Evolutionary conservation across 257 asterid species (phyloP).

Genomic region (Gynochthodes officinalis): DNA sequence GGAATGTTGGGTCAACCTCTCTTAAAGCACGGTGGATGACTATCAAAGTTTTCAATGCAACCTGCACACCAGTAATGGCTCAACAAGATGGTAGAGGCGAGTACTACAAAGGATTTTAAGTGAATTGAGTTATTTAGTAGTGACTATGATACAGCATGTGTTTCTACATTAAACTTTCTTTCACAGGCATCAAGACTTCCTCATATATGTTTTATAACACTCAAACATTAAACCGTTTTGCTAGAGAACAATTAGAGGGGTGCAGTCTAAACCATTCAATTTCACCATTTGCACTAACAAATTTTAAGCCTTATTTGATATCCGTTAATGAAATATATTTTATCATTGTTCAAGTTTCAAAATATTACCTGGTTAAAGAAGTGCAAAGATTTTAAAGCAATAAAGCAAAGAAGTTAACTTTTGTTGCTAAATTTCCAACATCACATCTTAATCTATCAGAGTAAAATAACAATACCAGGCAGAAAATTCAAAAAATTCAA

Average conservation of each 20-base stretch:
- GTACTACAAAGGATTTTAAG: not conserved
- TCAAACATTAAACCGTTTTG: not conserved
- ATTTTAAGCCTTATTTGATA: not conserved
- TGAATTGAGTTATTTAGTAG: not conserved
- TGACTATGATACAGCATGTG: not conserved
- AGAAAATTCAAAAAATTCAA: not conserved
- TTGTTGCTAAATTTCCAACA: not conserved
- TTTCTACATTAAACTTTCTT: not conserved
- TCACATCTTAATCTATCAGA: not conserved
- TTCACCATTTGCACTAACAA: not conserved
- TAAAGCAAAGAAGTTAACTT: not conserved
- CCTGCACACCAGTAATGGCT: slow-evolving; percentile 38
- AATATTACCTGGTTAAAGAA: not conserved
- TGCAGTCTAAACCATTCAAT: not conserved
- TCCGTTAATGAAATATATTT: not conserved
- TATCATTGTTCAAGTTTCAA: not conserved
- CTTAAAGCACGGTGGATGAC: slow-evolving; percentile 96
- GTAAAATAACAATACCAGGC: not conserved
- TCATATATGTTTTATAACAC: not conserved
- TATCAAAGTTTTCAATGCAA: slow-evolving; percentile 88
- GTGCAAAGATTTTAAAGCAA: not conserved
- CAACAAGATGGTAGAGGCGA: not conserved
- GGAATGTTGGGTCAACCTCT: slow-evolving; percentile 97
- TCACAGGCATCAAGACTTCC: not conserved
- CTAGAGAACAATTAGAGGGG: not conserved